Percentiles rank a stretch among this genome's conserved stretches.
These are phyloP conservation scores for Spiromastix sp. DNA, from an alignment of 2,329 filamentous ascomycete species.

Conservation along the genomic window DNA sequence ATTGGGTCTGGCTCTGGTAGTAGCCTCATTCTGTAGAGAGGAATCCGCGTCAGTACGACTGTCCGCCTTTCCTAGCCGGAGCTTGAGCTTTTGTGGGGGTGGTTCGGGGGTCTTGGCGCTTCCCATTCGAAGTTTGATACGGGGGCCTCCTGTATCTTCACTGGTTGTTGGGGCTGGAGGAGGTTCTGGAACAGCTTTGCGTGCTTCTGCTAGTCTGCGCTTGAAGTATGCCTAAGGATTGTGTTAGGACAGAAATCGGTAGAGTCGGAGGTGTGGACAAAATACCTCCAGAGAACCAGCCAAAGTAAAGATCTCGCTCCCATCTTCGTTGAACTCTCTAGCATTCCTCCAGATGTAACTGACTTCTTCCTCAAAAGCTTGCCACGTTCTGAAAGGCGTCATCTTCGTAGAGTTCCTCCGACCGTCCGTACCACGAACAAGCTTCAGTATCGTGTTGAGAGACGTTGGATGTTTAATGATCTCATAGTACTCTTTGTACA, in stretches of 20 bases:
- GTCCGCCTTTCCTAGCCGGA: slow-evolving; percentile 52
- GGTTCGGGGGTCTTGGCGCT: slow-evolving; percentile 29
- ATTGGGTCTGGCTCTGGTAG: too few relatives aligned
- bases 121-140: slow-evolving; percentile 69
- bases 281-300: slow-evolving; percentile 69
- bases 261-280: too few relatives aligned
- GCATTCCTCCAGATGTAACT: slow-evolving; percentile 82
- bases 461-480: slow-evolving; percentile 74
- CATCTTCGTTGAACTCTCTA: slow-evolving; percentile 82
- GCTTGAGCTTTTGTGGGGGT: slow-evolving; percentile 55
- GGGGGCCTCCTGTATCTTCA: slow-evolving; percentile 45
- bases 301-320: slow-evolving; percentile 69
- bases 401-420: slow-evolving; percentile 49
- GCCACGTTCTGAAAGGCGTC: slow-evolving; percentile 73
- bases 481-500: slow-evolving; percentile 74
- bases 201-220: slow-evolving; percentile 59
- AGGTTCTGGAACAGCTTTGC: slow-evolving; percentile 61
- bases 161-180: slow-evolving; percentile 15
- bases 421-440: slow-evolving; percentile 61
- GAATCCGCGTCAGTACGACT: too few relatives aligned
- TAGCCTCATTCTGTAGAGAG: too few relatives aligned
- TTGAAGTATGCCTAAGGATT: slow-evolving; percentile 54
- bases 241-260: neutral
- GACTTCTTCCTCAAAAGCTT: slow-evolving; percentile 67
- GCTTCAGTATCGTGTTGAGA: slow-evolving; percentile 65